Evolutionary conservation across 345 rosid genomes (phyloP), one percentile per base, ranked within the genome.

Genomic region (Eucalyptus tenuipes): DNA sequence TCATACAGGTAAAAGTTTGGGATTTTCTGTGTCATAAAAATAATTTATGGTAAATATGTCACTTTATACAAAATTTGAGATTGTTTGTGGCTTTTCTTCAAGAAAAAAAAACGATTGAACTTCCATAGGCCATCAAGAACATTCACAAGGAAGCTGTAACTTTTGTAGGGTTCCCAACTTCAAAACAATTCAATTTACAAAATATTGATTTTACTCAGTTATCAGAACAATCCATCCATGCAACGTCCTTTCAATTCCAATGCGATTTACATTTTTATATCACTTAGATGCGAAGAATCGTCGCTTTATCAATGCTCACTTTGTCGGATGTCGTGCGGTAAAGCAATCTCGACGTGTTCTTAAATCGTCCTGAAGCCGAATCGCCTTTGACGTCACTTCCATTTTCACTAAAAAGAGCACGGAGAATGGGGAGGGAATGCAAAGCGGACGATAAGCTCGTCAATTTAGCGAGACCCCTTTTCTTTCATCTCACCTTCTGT

Each of bases 81-180:
- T 52, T 52, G 25, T 52, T 18, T 52, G 4, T 52, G 1, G 0
- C n/a, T 6, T 59, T 59, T 12, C 7, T 5, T 59, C 7, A 1
- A 11, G 12, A 27, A 25, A 11, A 59, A 59, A 25, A 57, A 59
- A 25, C 0, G 11, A 4, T 10, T 0, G 0, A 55, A 55, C 13
- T 55, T 55, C 22, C 8, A 55, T 5, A 0, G 12, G 13, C 10
- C 12, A 20, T 55, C 57, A 18, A 52, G 4, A 52, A 7, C 4
- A 17, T 52, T 9, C 0, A 55, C 1, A 55, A 24, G 61, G 61
- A 55, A 55, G 29, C 61, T 3, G 8, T 29, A 12, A 13, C 75
- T 64, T 64, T n/a, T 64, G 40, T 4, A n/a, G 37, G 7, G 75
- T n/a, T 15, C 18, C 10, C 40, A 14, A n/a, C 75, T 29, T 27